These are phyloP conservation scores for Asterophora parasitica DNA, from an alignment of 768 basidiomycete species.

Conservation along the genomic window DNA sequence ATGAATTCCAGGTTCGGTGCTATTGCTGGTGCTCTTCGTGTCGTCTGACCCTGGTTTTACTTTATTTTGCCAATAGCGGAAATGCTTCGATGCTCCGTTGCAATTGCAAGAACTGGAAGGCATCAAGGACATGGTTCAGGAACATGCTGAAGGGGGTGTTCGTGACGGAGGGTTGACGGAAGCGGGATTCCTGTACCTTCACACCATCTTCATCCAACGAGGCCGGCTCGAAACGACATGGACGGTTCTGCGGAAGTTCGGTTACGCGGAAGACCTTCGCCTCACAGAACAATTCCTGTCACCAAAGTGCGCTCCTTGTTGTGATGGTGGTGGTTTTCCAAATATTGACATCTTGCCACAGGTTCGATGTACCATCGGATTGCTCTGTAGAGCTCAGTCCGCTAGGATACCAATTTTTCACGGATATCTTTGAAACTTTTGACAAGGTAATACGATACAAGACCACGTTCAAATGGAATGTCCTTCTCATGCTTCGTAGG, in stretches of 20 bases:
- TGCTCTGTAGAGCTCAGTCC: slow-evolving; percentile 94
- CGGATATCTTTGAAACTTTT: slow-evolving; percentile 91
- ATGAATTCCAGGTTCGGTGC: slow-evolving; percentile 85
- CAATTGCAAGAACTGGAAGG: slow-evolving; percentile 93
- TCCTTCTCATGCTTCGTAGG: slow-evolving; percentile 38
- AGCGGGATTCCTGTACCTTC: slow-evolving; percentile 88
- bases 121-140: slow-evolving; percentile 88
- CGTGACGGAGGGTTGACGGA: slow-evolving; percentile 83
- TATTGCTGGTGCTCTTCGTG: not conserved
- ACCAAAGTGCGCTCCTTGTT: slow-evolving; percentile 64
- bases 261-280: slow-evolving; percentile 92
- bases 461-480: not conserved
- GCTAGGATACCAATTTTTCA: slow-evolving; percentile 95
- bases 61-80: slow-evolving; percentile 49
- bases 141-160: slow-evolving; percentile 72
- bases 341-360: slow-evolving; percentile 23
- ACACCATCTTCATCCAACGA: slow-evolving; percentile 94
- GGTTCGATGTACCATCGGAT: slow-evolving; percentile 90
- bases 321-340: slow-evolving; percentile 1
- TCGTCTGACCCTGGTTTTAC: slow-evolving; percentile 1
- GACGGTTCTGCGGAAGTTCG: slow-evolving; percentile 93
- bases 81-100: slow-evolving; percentile 92
- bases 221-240: slow-evolving; percentile 96
- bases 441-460: slow-evolving; percentile 65
- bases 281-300: slow-evolving; percentile 83